phyloP scores from a whole-genome alignment of 768 basidiomycete genomes.

The Termitomyces heimii region DNA sequence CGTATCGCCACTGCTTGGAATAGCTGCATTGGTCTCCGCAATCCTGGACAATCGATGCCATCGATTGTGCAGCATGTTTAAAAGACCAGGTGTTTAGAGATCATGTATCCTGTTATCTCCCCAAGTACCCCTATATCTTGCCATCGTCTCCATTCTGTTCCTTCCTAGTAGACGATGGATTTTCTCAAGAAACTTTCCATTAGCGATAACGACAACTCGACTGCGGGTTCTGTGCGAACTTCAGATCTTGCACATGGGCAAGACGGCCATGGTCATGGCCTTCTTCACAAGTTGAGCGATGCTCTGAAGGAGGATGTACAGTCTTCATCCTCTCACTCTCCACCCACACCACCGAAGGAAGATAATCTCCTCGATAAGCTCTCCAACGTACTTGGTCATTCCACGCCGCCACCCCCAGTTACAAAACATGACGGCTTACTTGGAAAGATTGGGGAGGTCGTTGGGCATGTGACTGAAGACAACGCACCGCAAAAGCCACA shows the following conservation, averaged over 20 bases:
- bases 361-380: conserved; percentile 9
- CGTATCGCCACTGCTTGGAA: background rate
- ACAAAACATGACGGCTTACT: conserved; percentile 11
- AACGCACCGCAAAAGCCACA: conserved; percentile 12
- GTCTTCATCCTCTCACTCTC: background rate
- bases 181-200: conserved; percentile 13
- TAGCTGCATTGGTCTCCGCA: background rate
- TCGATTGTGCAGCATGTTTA: conserved; percentile 1
- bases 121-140: background rate
- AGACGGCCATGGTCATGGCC: background rate
- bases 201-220: background rate
- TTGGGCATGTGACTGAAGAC: conserved; percentile 6
- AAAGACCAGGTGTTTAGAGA: background rate
- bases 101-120: background rate
- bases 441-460: conserved; percentile 8
- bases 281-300: conserved; percentile 4
- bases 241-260: background rate
- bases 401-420: background rate
- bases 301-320: background rate
- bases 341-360: conserved; percentile 1
- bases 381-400: conserved; percentile 1
- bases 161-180: conserved; percentile 6
- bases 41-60: conserved; percentile 4
- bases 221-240: background rate
- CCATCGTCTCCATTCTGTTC: background rate